Conservation (phyloP, 352 stramenopile species). For the Globisporangium takayamanum region DNA sequence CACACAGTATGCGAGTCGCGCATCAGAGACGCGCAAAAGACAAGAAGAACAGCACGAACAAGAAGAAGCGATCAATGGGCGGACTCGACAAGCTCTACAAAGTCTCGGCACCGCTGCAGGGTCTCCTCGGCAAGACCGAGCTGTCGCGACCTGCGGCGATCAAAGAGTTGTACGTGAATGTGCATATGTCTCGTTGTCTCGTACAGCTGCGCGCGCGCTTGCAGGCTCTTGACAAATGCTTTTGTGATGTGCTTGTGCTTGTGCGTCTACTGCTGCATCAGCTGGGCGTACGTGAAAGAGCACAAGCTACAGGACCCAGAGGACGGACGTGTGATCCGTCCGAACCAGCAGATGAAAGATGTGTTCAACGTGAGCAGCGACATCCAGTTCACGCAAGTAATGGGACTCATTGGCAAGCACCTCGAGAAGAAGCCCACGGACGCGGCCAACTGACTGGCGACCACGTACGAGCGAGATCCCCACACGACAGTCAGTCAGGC, state of each 20-base stretch:
- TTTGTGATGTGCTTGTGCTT: conserved; percentile 1
- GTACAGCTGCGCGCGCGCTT: background rate
- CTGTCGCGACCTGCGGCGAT: conserved; percentile 58
- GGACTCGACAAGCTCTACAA: conserved; percentile 41
- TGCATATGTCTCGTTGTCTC: background rate
- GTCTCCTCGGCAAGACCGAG: conserved; percentile 58
- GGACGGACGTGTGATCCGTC: conserved; percentile 59
- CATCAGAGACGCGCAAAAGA: background rate
- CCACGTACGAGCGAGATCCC: no score
- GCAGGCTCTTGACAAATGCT: background rate
- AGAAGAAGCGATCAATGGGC: conserved; percentile 12
- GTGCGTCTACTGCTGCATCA: conserved; percentile 9
- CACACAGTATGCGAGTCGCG: background rate
- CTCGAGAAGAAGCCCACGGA: conserved; percentile 39
- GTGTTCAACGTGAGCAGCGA: conserved; percentile 51
- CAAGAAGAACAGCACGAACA: background rate
- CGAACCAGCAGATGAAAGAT: conserved; percentile 60
- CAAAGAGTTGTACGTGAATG: conserved; percentile 66
- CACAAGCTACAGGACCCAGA: conserved; percentile 70
- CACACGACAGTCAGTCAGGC: background rate
- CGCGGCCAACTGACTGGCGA: background rate
- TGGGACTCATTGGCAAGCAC: conserved; percentile 66
- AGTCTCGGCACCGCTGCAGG: conserved; percentile 50
- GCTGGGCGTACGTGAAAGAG: conserved; percentile 71
- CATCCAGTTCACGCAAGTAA: conserved; percentile 72